phyloP scores from a whole-genome alignment of 2,329 filamentous ascomycete species.

The Helminthosporium solani region DNA sequence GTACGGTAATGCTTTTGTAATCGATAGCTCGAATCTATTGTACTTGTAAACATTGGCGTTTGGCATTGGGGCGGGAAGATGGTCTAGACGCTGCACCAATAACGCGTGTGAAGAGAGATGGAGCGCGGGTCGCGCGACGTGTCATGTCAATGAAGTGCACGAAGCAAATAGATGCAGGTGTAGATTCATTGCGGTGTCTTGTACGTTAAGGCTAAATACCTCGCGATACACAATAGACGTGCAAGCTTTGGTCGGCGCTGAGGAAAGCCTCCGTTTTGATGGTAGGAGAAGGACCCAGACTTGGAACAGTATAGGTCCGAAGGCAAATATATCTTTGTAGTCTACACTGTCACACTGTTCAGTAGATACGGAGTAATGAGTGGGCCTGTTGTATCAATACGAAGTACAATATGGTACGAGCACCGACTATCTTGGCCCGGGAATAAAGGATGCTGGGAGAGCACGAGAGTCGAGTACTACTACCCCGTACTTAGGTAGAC shows the following conservation, averaged over 20 bases:
- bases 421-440: not conserved
- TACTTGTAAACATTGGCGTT: not conserved
- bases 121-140: not conserved
- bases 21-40: too few relatives aligned
- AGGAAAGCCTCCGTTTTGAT: not conserved
- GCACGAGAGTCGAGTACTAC: too few relatives aligned
- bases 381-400: too few relatives aligned
- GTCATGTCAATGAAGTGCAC: not conserved
- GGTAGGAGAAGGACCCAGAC: not conserved
- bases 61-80: not conserved
- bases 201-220: not conserved
- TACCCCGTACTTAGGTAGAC: not conserved
- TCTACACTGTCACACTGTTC: too few relatives aligned
- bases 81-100: not conserved
- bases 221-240: not conserved
- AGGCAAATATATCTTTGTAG: not conserved
- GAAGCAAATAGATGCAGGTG: not conserved
- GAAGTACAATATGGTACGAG: not conserved
- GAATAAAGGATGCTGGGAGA: not conserved
- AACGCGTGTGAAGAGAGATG: not conserved
- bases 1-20: too few relatives aligned
- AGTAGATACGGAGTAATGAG: too few relatives aligned
- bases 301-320: not conserved
- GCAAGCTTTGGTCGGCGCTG: not conserved
- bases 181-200: not conserved